A percentile compares a stretch with the other conserved stretches of the same genome.
Evolutionary conservation across 148 eudicot genomes (phyloP).

Genomic region (Vaccinium corymbosum): DNA sequence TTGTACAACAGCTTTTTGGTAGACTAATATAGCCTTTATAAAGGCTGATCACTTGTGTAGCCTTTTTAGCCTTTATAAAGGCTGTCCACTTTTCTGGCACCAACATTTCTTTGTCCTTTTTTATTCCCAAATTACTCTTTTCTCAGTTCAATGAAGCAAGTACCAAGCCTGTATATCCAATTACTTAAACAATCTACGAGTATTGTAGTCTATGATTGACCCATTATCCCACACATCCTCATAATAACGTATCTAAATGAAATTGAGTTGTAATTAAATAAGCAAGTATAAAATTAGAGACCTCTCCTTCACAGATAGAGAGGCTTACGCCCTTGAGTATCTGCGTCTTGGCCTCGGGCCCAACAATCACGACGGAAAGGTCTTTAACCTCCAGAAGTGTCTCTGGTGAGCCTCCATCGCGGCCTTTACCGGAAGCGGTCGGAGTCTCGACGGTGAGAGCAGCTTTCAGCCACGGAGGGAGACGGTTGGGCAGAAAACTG

Average conservation of each 20-base stretch:
- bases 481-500: conserved; percentile 12
- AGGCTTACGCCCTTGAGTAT: conserved; percentile 85
- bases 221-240: not conserved
- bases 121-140: no score
- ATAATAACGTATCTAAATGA: not conserved
- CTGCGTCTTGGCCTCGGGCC: conserved; percentile 43
- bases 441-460: conserved; percentile 47
- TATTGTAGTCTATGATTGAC: not conserved
- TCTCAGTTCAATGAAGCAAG: not conserved
- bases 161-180: not conserved
- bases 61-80: no score
- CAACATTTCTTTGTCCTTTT: no score
- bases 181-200: not conserved
- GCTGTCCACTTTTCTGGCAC: no score
- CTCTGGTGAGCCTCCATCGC: conserved; percentile 32
- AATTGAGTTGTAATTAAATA: not conserved
- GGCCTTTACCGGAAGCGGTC: conserved; percentile 23
- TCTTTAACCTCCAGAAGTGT: conserved; percentile 69
- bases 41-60: no score
- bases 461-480: conserved; percentile 22
- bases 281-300: conserved; percentile 6
- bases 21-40: no score
- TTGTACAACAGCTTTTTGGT: no score
- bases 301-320: conserved; percentile 84
- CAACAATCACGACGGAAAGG: conserved; percentile 60